Percentiles rank a stretch among this genome's conserved stretches.
phyloP scores from a whole-genome alignment of 2,329 filamentous ascomycete species.

The Trichoderma sp. region DNA sequence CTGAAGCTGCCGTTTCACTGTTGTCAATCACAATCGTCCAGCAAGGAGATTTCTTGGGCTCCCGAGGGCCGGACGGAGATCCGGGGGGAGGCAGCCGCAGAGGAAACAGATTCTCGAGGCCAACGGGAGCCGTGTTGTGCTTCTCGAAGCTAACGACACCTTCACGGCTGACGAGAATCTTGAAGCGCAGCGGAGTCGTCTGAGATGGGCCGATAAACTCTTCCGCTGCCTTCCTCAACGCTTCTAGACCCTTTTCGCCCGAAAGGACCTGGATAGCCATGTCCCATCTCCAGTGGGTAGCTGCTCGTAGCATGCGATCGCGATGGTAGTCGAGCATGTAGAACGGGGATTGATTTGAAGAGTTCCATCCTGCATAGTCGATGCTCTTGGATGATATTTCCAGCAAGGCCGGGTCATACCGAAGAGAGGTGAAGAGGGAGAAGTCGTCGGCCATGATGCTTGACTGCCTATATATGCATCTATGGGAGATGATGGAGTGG shows the following conservation, averaged over 20 bases:
- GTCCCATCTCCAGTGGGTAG: slow-evolving; percentile 58
- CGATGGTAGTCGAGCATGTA: slow-evolving; percentile 81
- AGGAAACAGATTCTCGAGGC: slow-evolving; percentile 61
- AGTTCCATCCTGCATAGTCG: slow-evolving; percentile 55
- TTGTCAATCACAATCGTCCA: slow-evolving; percentile 52
- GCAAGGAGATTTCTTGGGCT: slow-evolving; percentile 36
- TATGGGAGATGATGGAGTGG: not conserved
- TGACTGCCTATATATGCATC: not conserved
- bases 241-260: slow-evolving; percentile 50
- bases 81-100: slow-evolving; percentile 52
- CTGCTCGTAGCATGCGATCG: slow-evolving; percentile 72
- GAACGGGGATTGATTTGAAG: slow-evolving; percentile 59
- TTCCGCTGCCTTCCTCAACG: slow-evolving; percentile 41
- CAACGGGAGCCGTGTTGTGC: slow-evolving; percentile 42
- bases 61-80: slow-evolving; percentile 30
- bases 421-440: slow-evolving; percentile 69
- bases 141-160: slow-evolving; percentile 51
- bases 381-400: slow-evolving; percentile 45
- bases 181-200: slow-evolving; percentile 52
- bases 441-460: slow-evolving; percentile 51
- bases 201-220: slow-evolving; percentile 43
- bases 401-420: slow-evolving; percentile 66
- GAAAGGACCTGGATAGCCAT: slow-evolving; percentile 48
- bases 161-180: slow-evolving; percentile 55
- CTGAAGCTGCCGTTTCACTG: slow-evolving; percentile 48